Percentiles rank a stretch among this genome's conserved stretches.
Evolutionary conservation across 2,329 filamentous ascomycete species (phyloP).

Genomic region (Ophiostoma triangulosporum): DNA sequence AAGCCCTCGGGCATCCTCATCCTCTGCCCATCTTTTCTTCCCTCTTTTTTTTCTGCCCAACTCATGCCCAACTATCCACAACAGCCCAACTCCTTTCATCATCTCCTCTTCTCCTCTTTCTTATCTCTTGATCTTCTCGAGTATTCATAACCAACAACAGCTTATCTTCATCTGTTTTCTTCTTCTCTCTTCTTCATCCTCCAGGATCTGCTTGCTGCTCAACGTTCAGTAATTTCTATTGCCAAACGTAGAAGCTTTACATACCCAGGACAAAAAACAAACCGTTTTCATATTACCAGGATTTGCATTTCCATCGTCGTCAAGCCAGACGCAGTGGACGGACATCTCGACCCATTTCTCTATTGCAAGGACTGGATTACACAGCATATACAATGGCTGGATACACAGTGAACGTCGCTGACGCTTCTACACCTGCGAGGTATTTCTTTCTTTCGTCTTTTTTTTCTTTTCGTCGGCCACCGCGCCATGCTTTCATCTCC

Average conservation of each 20-base stretch:
- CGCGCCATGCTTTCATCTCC: too few relatives aligned
- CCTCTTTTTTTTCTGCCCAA: conserved; percentile 18
- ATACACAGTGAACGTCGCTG: conserved; percentile 42
- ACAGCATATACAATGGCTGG: conserved; percentile 34
- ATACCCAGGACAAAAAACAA: too few relatives aligned
- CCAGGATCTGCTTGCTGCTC: too few relatives aligned
- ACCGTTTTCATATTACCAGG: not conserved
- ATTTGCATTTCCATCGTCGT: not conserved
- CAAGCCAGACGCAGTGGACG: conserved; percentile 4
- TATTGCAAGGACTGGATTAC: not conserved
- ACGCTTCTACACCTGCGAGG: conserved; percentile 48
- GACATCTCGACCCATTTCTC: conserved; percentile 1
- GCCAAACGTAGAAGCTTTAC: too few relatives aligned
- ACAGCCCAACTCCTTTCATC: not conserved
- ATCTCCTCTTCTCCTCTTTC: not conserved
- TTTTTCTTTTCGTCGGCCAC: conserved; percentile 32
- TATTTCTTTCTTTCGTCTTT: conserved; percentile 39
- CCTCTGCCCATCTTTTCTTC: not conserved
- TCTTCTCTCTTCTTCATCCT: not conserved
- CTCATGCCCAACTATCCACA: conserved; percentile 18
- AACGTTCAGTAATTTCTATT: too few relatives aligned
- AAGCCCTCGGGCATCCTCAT: not conserved
- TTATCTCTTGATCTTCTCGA: not conserved
- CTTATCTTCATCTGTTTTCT: not conserved
- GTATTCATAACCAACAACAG: not conserved